Evolutionary conservation across 352 stramenopile species (phyloP), one percentile per base, ranked within the genome.

Genomic region (Phytophthora crassamura): DNA sequence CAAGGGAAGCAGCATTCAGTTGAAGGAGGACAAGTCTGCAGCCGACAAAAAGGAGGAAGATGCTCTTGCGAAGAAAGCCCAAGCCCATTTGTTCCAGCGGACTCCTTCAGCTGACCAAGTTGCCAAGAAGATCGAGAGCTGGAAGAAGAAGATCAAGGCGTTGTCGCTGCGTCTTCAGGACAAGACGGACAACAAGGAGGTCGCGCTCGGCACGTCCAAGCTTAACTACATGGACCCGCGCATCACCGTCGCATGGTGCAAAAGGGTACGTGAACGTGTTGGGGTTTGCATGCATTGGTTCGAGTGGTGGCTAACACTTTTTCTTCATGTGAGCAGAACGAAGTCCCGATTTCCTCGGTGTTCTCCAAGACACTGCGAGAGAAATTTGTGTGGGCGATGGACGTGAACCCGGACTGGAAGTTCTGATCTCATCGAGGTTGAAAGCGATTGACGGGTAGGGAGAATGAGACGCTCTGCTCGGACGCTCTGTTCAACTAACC

Each of bases 221-320:
- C 97, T 99, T 75, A 99, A 99, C 74, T 99, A 99, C 77, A 99
- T 99, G 97, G 98, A 99, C 79, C 98, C 98, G 18, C 92, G 98
- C 56, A 99, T 99, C 72, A 98, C 95, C 16, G 98, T 99, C 45
- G 98, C 98, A 38, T 99, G 97, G 96, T 99, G 97, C 85, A 99
- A 99, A 78, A 82, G 96, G 59, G 72, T 98, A 95, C 43, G 98
- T 98, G 86, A 64, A 78, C 96, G 22, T 97, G 97, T 75, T 79
- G 32, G 11, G 2, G 38, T 11, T 12, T 40, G 10, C 22, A 34
- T 47, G n/a, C 6, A 20, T 25, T 67, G 22, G 6, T 14, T 46
- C 22, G 8, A 15, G 57, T 18, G 42, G 35, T 65, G 20, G 16
- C 18, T 66, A 30, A 63, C 32, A 46, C n/a, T 9, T 22, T 33